Percentiles rank a stretch among this genome's conserved stretches.
These are phyloP conservation scores for Phytophthora multivora DNA, from an alignment of 352 stramenopile species.

Conservation along the genomic window DNA sequence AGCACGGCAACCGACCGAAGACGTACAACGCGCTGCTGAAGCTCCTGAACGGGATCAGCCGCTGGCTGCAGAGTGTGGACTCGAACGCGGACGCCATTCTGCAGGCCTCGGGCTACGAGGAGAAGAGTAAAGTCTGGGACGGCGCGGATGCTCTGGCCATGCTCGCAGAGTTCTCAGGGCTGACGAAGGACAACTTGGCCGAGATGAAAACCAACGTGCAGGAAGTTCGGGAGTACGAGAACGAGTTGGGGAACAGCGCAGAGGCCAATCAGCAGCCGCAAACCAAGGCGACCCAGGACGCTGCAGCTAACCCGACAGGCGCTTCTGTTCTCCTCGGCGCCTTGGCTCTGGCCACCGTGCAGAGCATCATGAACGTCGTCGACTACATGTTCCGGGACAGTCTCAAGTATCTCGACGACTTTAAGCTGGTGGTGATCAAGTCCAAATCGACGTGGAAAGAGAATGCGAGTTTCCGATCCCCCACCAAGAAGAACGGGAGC, in stretches of 20 bases:
- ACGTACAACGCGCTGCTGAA: slow-evolving; percentile 64
- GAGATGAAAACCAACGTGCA: slow-evolving; percentile 49
- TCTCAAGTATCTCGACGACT: slow-evolving; percentile 84
- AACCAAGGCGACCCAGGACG: slow-evolving; percentile 26
- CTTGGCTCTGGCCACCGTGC: slow-evolving; percentile 59
- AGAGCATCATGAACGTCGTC: slow-evolving; percentile 67
- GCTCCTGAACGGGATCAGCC: slow-evolving; percentile 63
- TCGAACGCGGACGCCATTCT: slow-evolving; percentile 49
- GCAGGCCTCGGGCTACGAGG: slow-evolving; percentile 63
- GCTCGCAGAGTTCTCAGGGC: slow-evolving; percentile 63
- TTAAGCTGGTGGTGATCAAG: slow-evolving; percentile 66
- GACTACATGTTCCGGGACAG: slow-evolving; percentile 85
- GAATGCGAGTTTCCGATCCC: slow-evolving; percentile 25
- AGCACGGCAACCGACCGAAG: slow-evolving; percentile 58
- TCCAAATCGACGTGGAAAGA: slow-evolving; percentile 31
- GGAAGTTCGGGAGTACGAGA: slow-evolving; percentile 61
- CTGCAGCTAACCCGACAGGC: slow-evolving; percentile 27
- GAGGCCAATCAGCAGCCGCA: slow-evolving; percentile 30
- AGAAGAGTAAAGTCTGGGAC: slow-evolving; percentile 76
- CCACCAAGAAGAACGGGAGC: slow-evolving; percentile 35
- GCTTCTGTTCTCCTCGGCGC: slow-evolving; percentile 50
- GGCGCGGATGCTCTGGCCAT: slow-evolving; percentile 70
- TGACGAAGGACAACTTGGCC: slow-evolving; percentile 54
- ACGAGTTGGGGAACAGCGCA: slow-evolving; percentile 43
- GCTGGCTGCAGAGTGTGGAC: slow-evolving; percentile 61